Conservation (phyloP, 176 grass and related monocot genomes). For the Triticum timopheevii region DNA sequence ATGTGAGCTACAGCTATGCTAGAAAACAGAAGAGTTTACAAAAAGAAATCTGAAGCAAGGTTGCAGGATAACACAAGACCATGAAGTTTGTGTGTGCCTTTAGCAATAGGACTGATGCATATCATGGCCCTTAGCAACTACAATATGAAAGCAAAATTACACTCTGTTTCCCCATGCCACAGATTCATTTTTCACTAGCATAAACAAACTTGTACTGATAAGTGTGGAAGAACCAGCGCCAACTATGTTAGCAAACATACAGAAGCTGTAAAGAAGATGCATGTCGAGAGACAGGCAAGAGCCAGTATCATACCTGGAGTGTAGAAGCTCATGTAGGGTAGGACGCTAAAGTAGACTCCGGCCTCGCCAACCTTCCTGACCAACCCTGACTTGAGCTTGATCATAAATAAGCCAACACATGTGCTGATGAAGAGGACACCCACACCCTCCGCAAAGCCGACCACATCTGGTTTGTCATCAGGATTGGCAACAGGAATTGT, state of each 20-base stretch:
- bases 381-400: background rate
- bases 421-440: background rate
- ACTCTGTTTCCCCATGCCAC: background rate
- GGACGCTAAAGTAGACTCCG: background rate
- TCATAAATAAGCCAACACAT: background rate
- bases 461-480: background rate
- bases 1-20: background rate
- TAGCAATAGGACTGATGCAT: background rate
- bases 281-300: background rate
- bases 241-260: background rate
- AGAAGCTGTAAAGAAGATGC: background rate
- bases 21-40: background rate
- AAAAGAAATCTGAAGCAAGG: background rate
- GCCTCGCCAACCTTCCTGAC: background rate
- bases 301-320: background rate
- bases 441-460: background rate
- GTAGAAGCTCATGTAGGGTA: constrained; percentile 5
- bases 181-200: background rate
- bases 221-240: background rate
- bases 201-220: background rate
- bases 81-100: background rate
- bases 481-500: background rate
- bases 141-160: background rate
- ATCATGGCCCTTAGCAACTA: background rate
- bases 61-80: background rate